phyloP scores from a whole-genome alignment of 2,329 filamentous ascomycete genomes.

The Pestalotiopsis sp. region DNA sequence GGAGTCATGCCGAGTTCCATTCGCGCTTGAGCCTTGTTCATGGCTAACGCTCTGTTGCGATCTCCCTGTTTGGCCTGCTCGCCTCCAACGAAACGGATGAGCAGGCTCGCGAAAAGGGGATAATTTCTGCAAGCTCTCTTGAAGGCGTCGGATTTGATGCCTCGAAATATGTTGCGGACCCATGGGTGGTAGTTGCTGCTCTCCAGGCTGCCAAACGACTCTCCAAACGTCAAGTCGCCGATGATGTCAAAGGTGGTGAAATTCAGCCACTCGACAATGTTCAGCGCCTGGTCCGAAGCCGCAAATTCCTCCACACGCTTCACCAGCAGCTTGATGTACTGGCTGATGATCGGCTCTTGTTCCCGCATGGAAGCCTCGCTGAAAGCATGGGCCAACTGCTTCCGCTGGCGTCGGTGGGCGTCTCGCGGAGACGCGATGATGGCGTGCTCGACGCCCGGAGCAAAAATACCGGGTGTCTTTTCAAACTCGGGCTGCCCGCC shows the following conservation, averaged over 20 bases:
- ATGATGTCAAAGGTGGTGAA: conserved; percentile 12
- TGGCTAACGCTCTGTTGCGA: not conserved
- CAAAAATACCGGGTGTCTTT: conserved; percentile 15
- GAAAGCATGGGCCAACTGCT: conserved; percentile 32
- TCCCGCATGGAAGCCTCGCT: conserved; percentile 24
- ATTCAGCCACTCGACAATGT: conserved; percentile 11
- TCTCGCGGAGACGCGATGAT: conserved; percentile 32
- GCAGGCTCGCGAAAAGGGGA: not conserved
- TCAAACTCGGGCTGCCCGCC: conserved; percentile 26
- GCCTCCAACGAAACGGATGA: not conserved
- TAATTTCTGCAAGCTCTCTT: not conserved
- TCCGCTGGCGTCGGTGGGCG: conserved; percentile 30
- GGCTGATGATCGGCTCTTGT: conserved; percentile 25
- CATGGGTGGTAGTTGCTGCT: conserved; percentile 17
- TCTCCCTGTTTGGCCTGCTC: not conserved
- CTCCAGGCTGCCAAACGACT: conserved; percentile 11
- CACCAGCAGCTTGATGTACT: conserved; percentile 23
- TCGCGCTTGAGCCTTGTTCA: not conserved
- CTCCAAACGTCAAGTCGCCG: conserved; percentile 10
- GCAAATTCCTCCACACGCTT: conserved; percentile 35
- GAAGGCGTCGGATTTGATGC: conserved; percentile 6
- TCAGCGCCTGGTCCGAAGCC: conserved; percentile 14
- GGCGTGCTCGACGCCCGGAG: conserved; percentile 22
- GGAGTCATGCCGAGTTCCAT: conserved; percentile 1
- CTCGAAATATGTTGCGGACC: conserved; percentile 16